These are phyloP conservation scores for Amyloporia xantha DNA, from an alignment of 768 basidiomycete genomes.

Conservation along the genomic window DNA sequence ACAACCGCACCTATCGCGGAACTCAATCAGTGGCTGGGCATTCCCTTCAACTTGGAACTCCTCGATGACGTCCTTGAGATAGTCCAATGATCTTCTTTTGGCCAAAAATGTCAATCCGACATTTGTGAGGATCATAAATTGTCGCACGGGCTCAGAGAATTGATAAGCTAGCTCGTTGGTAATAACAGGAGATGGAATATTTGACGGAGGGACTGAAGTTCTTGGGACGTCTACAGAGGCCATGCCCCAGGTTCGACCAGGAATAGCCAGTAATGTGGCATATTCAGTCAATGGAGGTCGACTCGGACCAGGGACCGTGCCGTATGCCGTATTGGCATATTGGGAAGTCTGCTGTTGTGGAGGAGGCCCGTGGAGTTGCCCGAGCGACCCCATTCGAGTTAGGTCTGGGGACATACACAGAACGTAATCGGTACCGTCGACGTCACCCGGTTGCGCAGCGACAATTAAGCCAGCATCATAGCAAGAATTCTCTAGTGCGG, in stretches of 20 bases:
- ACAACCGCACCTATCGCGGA: constrained; percentile 74
- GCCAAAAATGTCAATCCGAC: constrained; percentile 75
- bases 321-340: constrained; percentile 36
- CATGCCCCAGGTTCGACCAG: constrained; percentile 82
- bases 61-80: constrained; percentile 76
- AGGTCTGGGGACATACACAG: constrained; percentile 73
- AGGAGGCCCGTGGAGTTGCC: constrained; percentile 46
- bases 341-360: constrained; percentile 34
- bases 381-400: constrained; percentile 61
- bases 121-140: constrained; percentile 87
- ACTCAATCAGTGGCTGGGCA: constrained; percentile 73
- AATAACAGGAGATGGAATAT: constrained; percentile 41
- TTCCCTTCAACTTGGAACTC: constrained; percentile 71
- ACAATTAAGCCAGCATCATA: constrained; percentile 63
- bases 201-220: constrained; percentile 23
- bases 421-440: constrained; percentile 67
- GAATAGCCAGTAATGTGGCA: constrained; percentile 69
- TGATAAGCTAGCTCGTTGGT: constrained; percentile 82
- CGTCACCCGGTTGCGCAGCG: constrained; percentile 68
- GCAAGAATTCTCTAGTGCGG: constrained; percentile 53
- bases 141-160: constrained; percentile 63
- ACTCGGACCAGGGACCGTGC: constrained; percentile 26
- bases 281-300: constrained; percentile 72
- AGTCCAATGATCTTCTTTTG: constrained; percentile 81
- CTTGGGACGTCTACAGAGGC: constrained; percentile 34